phyloP scores from a whole-genome alignment of 2,329 filamentous ascomycete genomes.

The Mollisiaceae sp. region DNA sequence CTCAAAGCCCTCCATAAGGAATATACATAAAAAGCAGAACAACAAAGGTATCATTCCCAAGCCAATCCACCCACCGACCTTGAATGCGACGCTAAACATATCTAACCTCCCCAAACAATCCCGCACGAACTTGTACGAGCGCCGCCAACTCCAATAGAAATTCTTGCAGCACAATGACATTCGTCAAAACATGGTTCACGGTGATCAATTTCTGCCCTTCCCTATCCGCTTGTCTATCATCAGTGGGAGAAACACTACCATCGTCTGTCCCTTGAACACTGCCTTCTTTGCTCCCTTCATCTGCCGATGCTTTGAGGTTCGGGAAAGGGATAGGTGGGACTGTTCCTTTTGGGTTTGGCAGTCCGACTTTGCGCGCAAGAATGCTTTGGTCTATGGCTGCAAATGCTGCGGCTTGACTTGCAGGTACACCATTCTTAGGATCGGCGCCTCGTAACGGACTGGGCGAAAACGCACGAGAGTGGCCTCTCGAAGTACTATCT shows the following conservation, averaged over 20 bases:
- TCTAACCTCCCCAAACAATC: slow-evolving; percentile 76
- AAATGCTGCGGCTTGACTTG: slow-evolving; percentile 62
- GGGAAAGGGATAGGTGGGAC: slow-evolving; percentile 55
- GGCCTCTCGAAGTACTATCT: slow-evolving; percentile 33
- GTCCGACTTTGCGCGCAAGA: slow-evolving; percentile 57
- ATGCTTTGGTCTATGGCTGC: slow-evolving; percentile 69
- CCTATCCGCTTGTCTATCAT: slow-evolving; percentile 35
- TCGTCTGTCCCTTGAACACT: slow-evolving; percentile 18
- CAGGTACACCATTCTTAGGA: slow-evolving; percentile 27
- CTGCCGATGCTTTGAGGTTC: slow-evolving; percentile 46
- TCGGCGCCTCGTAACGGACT: slow-evolving; percentile 32
- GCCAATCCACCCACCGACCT: slow-evolving; percentile 4
- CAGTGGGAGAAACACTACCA: slow-evolving; percentile 33
- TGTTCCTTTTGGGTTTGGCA: slow-evolving; percentile 47
- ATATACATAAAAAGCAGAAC: not conserved
- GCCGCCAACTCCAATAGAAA: slow-evolving; percentile 80
- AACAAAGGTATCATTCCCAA: slow-evolving; percentile 22
- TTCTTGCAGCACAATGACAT: slow-evolving; percentile 78
- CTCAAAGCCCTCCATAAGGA: no score
- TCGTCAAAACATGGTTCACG: slow-evolving; percentile 79
- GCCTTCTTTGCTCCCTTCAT: slow-evolving; percentile 27
- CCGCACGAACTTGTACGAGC: slow-evolving; percentile 74
- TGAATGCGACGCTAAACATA: slow-evolving; percentile 49
- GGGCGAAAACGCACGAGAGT: slow-evolving; percentile 38
- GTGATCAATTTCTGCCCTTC: slow-evolving; percentile 54